Percentiles rank a stretch among this genome's conserved stretches.
Evolutionary conservation across 768 basidiomycete genomes (phyloP).

Genomic region (Lentinula sp.): DNA sequence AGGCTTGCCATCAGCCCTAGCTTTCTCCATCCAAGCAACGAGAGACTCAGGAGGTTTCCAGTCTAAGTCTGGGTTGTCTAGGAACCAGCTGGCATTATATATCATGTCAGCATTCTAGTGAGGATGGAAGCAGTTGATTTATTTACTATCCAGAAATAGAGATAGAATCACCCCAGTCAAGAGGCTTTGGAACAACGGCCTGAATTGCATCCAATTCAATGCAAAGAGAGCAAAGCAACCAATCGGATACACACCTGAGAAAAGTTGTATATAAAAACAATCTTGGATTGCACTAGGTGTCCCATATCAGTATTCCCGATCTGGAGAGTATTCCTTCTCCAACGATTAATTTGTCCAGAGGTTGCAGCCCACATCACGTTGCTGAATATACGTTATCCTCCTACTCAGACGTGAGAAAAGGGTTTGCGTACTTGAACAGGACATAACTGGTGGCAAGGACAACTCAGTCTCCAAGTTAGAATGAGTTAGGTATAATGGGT

Average conservation of each 20-base stretch:
- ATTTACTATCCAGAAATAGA: constrained; percentile 52
- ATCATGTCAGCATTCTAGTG: too few relatives aligned
- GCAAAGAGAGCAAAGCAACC: neutral
- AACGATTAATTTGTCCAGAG: constrained; percentile 58
- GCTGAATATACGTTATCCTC: constrained; percentile 14
- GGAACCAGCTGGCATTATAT: constrained; percentile 45
- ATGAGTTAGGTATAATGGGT: neutral
- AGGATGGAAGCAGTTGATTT: neutral
- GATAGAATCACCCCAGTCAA: constrained; percentile 61
- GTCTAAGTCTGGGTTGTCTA: constrained; percentile 52
- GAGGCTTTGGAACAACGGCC: constrained; percentile 62
- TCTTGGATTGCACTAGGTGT: constrained; percentile 52
- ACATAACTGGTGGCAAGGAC: constrained; percentile 35
- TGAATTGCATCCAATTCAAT: constrained; percentile 4
- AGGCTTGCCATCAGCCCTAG: constrained; percentile 46
- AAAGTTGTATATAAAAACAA: constrained; percentile 64
- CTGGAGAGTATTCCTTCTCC: constrained; percentile 48
- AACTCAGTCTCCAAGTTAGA: neutral
- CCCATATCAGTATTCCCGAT: constrained; percentile 54
- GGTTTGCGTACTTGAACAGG: constrained; percentile 42
- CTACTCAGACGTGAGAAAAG: neutral
- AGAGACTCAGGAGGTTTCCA: constrained; percentile 52
- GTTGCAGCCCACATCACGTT: constrained; percentile 66
- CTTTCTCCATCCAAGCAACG: constrained; percentile 48
- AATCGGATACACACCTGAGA: constrained; percentile 32